phyloP scores from a whole-genome alignment of 2,329 filamentous ascomycete genomes.

The Myriangium duriaei region DNA sequence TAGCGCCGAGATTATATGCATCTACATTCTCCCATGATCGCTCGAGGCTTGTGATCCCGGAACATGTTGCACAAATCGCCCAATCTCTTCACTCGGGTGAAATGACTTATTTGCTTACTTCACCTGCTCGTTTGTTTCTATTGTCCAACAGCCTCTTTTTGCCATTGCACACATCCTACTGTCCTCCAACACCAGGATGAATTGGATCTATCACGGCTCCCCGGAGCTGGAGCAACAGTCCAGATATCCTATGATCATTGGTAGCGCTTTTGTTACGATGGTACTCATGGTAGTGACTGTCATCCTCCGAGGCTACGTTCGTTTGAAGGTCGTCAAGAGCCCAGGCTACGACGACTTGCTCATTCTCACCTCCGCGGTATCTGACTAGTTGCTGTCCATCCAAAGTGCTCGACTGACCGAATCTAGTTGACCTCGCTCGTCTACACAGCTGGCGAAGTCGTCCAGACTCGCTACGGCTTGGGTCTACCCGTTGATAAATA shows the following conservation, averaged over 20 bases:
- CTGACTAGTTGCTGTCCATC: too few species aligned
- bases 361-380: constrained; percentile 5
- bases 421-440: constrained; percentile 4
- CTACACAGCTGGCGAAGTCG: constrained; percentile 2
- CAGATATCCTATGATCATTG: constrained; percentile 4
- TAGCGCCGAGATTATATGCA: too few species aligned
- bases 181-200: not conserved
- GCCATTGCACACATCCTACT: not conserved
- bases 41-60: too few species aligned
- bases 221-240: constrained; percentile 5
- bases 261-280: not conserved
- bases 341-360: constrained; percentile 5
- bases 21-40: too few species aligned
- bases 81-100: too few species aligned
- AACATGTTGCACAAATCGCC: too few species aligned
- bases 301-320: constrained; percentile 6
- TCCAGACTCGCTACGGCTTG: constrained; percentile 7
- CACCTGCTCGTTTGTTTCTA: too few species aligned
- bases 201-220: constrained; percentile 5
- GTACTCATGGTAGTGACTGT: constrained; percentile 3
- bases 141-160: too few species aligned
- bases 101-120: too few species aligned
- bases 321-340: constrained; percentile 6
- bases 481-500: constrained; percentile 2
- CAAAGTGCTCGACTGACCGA: not conserved